A percentile compares a stretch with the other conserved stretches of the same genome.
Evolutionary conservation across 2,329 filamentous ascomycete species (phyloP).

Genomic region (Sphaerulina musiva): DNA sequence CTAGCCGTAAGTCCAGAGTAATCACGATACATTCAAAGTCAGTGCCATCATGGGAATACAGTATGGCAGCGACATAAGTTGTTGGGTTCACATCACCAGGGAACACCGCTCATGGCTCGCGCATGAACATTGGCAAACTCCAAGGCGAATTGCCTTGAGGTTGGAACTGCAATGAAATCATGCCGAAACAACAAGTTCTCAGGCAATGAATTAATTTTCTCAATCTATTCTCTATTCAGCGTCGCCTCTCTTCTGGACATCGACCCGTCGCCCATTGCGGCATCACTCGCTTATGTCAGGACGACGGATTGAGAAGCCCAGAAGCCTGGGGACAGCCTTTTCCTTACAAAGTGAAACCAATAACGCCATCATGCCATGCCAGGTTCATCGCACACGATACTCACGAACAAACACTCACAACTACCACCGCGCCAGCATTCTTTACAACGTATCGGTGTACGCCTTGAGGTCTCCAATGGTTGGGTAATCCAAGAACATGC

Average conservation of each 20-base stretch:
- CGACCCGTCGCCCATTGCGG: background rate
- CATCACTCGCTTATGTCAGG: background rate
- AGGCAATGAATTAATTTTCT: background rate
- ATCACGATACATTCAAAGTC: background rate
- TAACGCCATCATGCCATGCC: background rate
- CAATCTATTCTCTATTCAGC: background rate
- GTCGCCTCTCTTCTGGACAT: background rate
- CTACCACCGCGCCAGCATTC: background rate
- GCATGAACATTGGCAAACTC: too few species aligned
- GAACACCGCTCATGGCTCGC: too few species aligned
- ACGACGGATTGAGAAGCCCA: background rate
- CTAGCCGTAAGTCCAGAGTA: background rate
- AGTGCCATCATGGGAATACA: background rate
- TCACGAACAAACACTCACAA: background rate
- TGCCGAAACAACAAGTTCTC: background rate
- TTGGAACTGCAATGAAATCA: background rate
- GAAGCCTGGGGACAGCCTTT: background rate
- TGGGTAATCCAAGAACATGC: slow-evolving; percentile 27
- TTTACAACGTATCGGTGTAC: background rate
- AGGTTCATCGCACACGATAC: background rate
- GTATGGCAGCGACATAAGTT: background rate
- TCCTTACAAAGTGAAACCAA: background rate
- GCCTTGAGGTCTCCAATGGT: slow-evolving; percentile 17
- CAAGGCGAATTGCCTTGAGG: too few species aligned
- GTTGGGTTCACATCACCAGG: background rate